Percentiles rank a stretch among this genome's conserved stretches.
Evolutionary conservation across 176 grass and related monocot genomes (phyloP).

Genomic region (Thalia dealbata): DNA sequence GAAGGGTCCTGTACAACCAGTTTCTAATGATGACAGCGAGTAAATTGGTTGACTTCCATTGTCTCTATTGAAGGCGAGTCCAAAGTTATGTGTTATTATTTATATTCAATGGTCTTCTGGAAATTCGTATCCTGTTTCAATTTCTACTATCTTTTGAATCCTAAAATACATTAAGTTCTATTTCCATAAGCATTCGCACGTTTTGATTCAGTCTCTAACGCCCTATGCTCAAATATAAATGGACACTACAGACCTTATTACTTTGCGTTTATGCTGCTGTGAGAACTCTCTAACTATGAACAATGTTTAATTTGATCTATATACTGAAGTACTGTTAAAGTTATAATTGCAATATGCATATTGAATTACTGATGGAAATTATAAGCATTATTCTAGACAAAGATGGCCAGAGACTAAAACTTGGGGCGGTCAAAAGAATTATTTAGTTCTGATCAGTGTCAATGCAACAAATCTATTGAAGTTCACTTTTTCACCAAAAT

Average conservation of each 20-base stretch:
- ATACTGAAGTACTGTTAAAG: background rate
- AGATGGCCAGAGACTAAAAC: no score
- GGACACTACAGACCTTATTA: background rate
- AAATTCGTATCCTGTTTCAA: background rate
- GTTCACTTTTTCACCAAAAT: no score
- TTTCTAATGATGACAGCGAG: conserved; percentile 53
- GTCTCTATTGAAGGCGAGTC: background rate
- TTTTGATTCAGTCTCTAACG: no score
- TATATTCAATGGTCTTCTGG: background rate
- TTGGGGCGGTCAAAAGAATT: no score
- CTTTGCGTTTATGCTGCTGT: background rate
- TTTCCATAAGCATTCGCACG: no score
- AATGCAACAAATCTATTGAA: no score
- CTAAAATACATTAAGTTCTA: no score
- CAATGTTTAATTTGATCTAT: background rate
- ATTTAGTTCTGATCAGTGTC: no score
- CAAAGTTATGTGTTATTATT: background rate
- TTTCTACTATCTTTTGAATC: background rate
- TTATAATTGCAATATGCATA: no score
- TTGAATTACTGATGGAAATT: no score
- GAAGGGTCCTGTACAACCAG: conserved; percentile 54
- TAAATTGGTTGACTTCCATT: conserved; percentile 8
- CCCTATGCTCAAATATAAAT: background rate
- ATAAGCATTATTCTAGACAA: no score
- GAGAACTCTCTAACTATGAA: background rate